Evolutionary conservation across 2,329 filamentous ascomycete species (phyloP), one percentile per base, ranked within the genome.

Genomic region (Exophiala phaeomuriformis): DNA sequence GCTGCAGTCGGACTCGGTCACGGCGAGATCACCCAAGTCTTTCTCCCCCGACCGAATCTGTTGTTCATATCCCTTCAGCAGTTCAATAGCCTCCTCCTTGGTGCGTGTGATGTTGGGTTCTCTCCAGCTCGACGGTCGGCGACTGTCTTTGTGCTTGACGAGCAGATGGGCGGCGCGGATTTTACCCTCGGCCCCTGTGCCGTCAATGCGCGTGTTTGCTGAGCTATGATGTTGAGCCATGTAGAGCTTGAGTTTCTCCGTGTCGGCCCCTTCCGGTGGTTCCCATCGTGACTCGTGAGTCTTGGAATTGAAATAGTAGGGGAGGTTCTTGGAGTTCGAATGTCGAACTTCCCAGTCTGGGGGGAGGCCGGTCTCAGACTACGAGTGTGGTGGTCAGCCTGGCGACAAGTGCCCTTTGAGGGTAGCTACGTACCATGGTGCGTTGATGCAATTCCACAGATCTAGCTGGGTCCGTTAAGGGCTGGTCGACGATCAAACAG

Each of bases 271-370:
- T 42, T 81, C 70, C 5, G 93, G 93, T 2, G 93, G 91, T 69
- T 97, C 93, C 93, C 93, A 98, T 73, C 88, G 83, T 59, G 93
- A 97, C 68, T 89, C 83, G 70, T 90, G 91, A 60, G 89, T 88
- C 63, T 74, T 75, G 43, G 85, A 77, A 73, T 96, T 94, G 85
- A 96, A 97, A 77, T 97, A 98, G 78, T 98, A 98, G 36, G 93
- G 93, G 35, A 97, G 85, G 74, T 95, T 95, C 77, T 96, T 97
- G 72, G 89, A 95, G 77, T 96, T 95, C 71, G 89, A 95, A 75
- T 94, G 89, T 70, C 93, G 89, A 68, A 98, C 89, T 75, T 97
- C 93, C 90, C 91, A 96, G 70, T 84, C 83, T 47, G 82, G 71
- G 58, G 90, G 90, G 60, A 96, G 82, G 69, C 91, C 91, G 63